Base-by-base conservation (phyloP, 140 eudicot species). In the Anethum foeniculum region DNA sequence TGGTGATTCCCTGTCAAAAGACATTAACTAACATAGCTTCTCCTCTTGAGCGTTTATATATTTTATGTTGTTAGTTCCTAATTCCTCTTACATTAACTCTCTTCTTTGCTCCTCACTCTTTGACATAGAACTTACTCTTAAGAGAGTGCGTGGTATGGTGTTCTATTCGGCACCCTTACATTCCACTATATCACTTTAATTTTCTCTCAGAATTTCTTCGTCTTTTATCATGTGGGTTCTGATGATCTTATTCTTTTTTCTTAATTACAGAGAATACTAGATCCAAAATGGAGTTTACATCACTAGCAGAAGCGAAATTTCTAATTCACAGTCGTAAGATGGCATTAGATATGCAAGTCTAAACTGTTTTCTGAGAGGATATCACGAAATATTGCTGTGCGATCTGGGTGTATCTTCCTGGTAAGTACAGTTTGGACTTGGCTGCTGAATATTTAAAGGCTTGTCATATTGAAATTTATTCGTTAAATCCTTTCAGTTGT, bases 351-450 rank as follows among this genome's bases (percentile, higher is more conserved):
- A 62, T 27, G 36, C 71, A 62, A 54, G 36, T 62, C 36, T 25
- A 25, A 62, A 62, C n/a, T 62, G 71, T 62, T 9, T 62, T 27
- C 36, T 25, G 36, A 62, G 30, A 62, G 71, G 71, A 25, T 21
- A 58, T 25, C 36, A 25, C 14, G 36, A 62, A 25, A 27, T 62
- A 27, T 62, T 62, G 36, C 36, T 10, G 71, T 62, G 34, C 36
- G 18, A 62, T 62, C 18, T 62, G 71, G 71, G 71, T 62, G 71
- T 27, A 62, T 62, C 71, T 62, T 62, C 32, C 71, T 62, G 71
- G 71, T 62, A 62, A 62, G 71, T 62, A 62, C 71, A 62, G 36
- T 62, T 62, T 62, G 71, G 71, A 62, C 71, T 62, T 62, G 13
- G 71, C 36, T 62, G 71, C 30, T 25, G 71, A 25, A 47, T 47